These are phyloP conservation scores for Acacia concinna DNA, from an alignment of 331 rosid genomes.

Conservation along the genomic window DNA sequence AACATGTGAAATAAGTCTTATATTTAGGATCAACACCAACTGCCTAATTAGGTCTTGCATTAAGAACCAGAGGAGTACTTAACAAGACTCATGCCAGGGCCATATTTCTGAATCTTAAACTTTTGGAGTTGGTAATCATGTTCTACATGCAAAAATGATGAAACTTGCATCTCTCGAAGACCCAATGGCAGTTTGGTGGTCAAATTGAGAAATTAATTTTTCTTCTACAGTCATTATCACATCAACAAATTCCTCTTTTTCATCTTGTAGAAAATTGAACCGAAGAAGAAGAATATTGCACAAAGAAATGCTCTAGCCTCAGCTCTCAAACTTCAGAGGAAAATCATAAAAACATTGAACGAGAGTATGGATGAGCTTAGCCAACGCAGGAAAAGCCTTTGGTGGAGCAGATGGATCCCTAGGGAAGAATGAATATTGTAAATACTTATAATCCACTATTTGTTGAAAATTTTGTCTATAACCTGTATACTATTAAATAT, in stretches of 20 bases:
- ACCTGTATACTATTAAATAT: conserved; percentile 52
- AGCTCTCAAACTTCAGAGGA: conserved; percentile 73
- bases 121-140: neutral
- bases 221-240: neutral
- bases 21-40: too few relatives aligned
- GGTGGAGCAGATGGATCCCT: conserved; percentile 99
- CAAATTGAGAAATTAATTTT: neutral
- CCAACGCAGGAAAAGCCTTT: conserved; percentile 67
- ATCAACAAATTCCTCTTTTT: neutral
- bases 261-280: conserved; percentile 64
- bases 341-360: conserved; percentile 71
- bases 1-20: too few relatives aligned
- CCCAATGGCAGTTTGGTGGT: too few relatives aligned
- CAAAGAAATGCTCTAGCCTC: conserved; percentile 83
- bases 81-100: neutral
- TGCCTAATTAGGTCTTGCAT: too few relatives aligned
- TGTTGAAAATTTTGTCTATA: conserved; percentile 43
- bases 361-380: conserved; percentile 88
- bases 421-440: conserved; percentile 73
- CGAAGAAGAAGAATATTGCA: conserved; percentile 65
- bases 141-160: neutral
- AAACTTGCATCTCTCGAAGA: neutral
- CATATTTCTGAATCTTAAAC: neutral
- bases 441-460: conserved; percentile 28
- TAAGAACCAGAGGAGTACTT: too few relatives aligned